Conservation (phyloP, 148 eudicot species). For the Nepenthes mirabilis region DNA sequence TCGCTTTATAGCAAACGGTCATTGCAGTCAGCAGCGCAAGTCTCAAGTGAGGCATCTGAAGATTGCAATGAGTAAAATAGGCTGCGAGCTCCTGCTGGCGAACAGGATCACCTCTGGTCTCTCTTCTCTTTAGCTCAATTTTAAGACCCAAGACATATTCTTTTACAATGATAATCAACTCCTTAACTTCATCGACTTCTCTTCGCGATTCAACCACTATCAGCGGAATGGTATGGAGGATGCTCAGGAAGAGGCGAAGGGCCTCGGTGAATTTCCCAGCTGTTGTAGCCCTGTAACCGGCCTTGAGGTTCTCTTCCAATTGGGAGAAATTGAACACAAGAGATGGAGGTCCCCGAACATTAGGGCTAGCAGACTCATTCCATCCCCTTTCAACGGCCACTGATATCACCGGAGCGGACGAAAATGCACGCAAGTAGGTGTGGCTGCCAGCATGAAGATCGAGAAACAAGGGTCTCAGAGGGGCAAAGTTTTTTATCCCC, state of each 20-base stretch:
- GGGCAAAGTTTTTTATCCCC: constrained; percentile 65
- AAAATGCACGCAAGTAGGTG: constrained; percentile 45
- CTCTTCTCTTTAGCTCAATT: constrained; percentile 79
- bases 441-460: constrained; percentile 86
- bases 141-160: constrained; percentile 82
- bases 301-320: constrained; percentile 71
- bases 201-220: constrained; percentile 80
- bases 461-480: constrained; percentile 53
- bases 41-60: constrained; percentile 72
- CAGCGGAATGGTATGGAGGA: constrained; percentile 76
- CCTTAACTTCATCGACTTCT: constrained; percentile 95
- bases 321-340: constrained; percentile 61
- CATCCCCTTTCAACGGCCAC: constrained; percentile 77
- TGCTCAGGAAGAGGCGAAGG: constrained; percentile 42
- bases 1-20: constrained; percentile 53
- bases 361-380: constrained; percentile 69
- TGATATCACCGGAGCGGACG: constrained; percentile 62
- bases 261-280: constrained; percentile 82
- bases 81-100: constrained; percentile 95
- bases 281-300: constrained; percentile 64
- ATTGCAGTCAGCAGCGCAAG: constrained; percentile 69
- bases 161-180: constrained; percentile 55
- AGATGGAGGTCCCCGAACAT: constrained; percentile 76
- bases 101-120: constrained; percentile 46
- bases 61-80: constrained; percentile 83